phyloP scores from a whole-genome alignment of 257 asterid genomes.

The Capsicum pubescens region DNA sequence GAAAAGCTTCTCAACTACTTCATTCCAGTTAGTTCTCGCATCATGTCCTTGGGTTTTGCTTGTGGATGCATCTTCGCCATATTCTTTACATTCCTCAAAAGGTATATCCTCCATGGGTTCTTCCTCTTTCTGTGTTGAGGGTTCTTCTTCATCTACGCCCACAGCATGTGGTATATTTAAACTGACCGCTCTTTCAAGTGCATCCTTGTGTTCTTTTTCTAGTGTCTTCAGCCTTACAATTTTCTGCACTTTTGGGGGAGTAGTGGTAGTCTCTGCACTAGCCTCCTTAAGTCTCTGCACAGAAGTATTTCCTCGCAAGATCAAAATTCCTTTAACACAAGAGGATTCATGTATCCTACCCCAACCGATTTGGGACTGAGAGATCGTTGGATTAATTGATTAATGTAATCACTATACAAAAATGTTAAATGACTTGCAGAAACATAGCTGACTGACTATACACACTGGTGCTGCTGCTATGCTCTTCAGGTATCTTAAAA shows the following conservation, averaged over 20 bases:
- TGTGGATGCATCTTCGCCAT: slow-evolving; percentile 32
- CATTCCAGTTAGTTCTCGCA: slow-evolving; percentile 71
- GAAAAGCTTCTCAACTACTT: slow-evolving; percentile 64
- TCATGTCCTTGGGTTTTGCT: slow-evolving; percentile 36
- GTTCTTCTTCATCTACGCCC: slow-evolving; percentile 38
- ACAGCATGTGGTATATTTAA: slow-evolving; percentile 92
- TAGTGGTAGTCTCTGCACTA: slow-evolving; percentile 48
- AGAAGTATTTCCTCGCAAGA: neutral
- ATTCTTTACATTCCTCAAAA: slow-evolving; percentile 34
- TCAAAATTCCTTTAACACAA: neutral
- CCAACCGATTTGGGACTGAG: neutral
- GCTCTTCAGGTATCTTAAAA: neutral
- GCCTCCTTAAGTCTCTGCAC: slow-evolving; percentile 63
- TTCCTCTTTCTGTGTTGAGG: slow-evolving; percentile 32
- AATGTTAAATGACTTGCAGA: neutral
- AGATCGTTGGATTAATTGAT: neutral
- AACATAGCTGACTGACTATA: neutral
- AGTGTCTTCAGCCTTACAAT: slow-evolving; percentile 65
- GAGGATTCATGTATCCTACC: neutral
- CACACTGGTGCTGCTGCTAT: neutral
- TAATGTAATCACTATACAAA: neutral
- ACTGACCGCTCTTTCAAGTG: slow-evolving; percentile 86
- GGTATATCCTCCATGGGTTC: slow-evolving; percentile 42
- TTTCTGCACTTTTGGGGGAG: slow-evolving; percentile 72
- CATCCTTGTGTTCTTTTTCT: slow-evolving; percentile 92